Conservation (phyloP, 495 filamentous ascomycete genomes). For the Margaritispora aquatica region DNA sequence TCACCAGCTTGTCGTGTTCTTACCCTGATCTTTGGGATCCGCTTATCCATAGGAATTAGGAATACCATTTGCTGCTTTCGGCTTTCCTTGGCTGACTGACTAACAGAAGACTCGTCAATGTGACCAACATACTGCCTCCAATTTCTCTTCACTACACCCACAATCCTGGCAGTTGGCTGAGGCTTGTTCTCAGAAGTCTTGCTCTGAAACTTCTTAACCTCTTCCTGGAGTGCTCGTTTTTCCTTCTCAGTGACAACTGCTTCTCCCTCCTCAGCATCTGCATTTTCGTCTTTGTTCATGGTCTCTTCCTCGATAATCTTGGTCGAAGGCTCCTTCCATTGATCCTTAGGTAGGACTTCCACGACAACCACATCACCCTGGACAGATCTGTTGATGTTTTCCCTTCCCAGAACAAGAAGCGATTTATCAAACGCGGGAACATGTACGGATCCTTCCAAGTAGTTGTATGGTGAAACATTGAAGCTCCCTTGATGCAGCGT, state of each 20-base stretch:
- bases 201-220: slow-evolving; percentile 82
- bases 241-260: slow-evolving; percentile 80
- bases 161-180: slow-evolving; percentile 88
- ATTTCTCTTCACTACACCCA: slow-evolving; percentile 88
- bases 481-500: slow-evolving; percentile 89
- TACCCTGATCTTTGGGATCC: slow-evolving; percentile 90
- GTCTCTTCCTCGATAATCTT: slow-evolving; percentile 95
- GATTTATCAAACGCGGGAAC: slow-evolving; percentile 85
- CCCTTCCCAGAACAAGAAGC: slow-evolving; percentile 82
- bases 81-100: slow-evolving; percentile 60
- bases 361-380: slow-evolving; percentile 89
- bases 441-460: slow-evolving; percentile 85
- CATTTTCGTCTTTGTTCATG: slow-evolving; percentile 87
- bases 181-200: slow-evolving; percentile 68
- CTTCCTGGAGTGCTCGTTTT: slow-evolving; percentile 76
- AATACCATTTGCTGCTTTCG: slow-evolving; percentile 88
- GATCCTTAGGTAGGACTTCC: slow-evolving; percentile 84
- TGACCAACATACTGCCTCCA: slow-evolving; percentile 98
- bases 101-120: slow-evolving; percentile 79
- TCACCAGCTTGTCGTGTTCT: slow-evolving; percentile 85
- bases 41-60: slow-evolving; percentile 94
- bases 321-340: slow-evolving; percentile 93
- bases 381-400: slow-evolving; percentile 92
- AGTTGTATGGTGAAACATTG: slow-evolving; percentile 96
- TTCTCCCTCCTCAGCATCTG: slow-evolving; percentile 65